Percentiles rank a stretch among this genome's conserved stretches.
phyloP scores from a whole-genome alignment of 108 stramenopile genomes.

The Fistulifera solaris region DNA sequence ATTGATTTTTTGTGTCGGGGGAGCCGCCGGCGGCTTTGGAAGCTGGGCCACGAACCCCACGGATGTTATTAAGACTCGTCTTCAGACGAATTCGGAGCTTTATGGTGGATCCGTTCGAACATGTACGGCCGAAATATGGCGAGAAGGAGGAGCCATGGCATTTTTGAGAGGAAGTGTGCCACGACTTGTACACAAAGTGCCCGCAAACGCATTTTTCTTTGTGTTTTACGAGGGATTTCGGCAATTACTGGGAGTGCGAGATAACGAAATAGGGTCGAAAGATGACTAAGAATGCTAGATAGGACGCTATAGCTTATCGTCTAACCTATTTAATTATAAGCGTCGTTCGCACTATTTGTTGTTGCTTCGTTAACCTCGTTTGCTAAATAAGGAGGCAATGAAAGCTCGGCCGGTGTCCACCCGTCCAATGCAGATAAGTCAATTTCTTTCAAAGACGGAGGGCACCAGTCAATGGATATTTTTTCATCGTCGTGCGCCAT shows the following conservation, averaged over 20 bases:
- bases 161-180: conserved; percentile 87
- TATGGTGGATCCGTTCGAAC: conserved; percentile 58
- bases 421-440: too few species aligned
- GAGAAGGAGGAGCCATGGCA: conserved; percentile 67
- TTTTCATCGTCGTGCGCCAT: too few species aligned
- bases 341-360: too few species aligned
- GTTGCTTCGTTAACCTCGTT: too few species aligned
- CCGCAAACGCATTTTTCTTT: conserved; percentile 93
- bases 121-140: conserved; percentile 37
- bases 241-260: conserved; percentile 6
- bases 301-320: too few species aligned
- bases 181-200: conserved; percentile 89
- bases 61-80: conserved; percentile 89
- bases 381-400: too few species aligned
- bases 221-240: conserved; percentile 91
- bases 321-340: too few species aligned
- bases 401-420: too few species aligned
- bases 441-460: too few species aligned
- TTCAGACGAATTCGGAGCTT: conserved; percentile 57
- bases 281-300: too few species aligned
- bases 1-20: conserved; percentile 84
- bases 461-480: too few species aligned
- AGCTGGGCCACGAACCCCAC: conserved; percentile 85
- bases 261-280: not conserved
- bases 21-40: conserved; percentile 84